Conservation (phyloP, 306 rosid genomes). For the Senna siamea region DNA sequence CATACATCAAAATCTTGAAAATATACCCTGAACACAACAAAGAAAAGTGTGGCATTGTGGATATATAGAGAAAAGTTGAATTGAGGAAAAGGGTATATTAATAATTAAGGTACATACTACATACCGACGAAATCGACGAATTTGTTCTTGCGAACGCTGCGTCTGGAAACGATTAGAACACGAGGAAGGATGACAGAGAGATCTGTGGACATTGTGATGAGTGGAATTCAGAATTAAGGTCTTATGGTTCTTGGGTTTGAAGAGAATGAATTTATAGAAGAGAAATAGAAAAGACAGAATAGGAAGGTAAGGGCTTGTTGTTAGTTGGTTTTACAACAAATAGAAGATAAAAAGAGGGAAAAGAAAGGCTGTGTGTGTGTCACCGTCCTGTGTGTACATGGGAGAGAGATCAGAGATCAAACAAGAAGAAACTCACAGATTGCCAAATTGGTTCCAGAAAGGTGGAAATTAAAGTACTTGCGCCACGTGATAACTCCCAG, state of each 20-base stretch:
- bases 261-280: not conserved
- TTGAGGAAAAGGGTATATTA: too few relatives aligned
- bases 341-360: not conserved
- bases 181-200: conserved; percentile 86
- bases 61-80: too few relatives aligned
- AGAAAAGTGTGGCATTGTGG: too few relatives aligned
- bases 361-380: not conserved
- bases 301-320: not conserved
- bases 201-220: conserved; percentile 67
- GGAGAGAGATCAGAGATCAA: not conserved
- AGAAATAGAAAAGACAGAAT: not conserved
- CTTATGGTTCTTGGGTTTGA: too few relatives aligned
- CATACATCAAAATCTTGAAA: too few relatives aligned
- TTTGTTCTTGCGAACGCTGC: conserved; percentile 91
- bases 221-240: too few relatives aligned
- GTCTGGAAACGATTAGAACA: conserved; percentile 92
- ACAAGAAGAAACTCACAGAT: too few relatives aligned
- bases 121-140: conserved; percentile 93
- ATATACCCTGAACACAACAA: too few relatives aligned
- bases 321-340: not conserved
- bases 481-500: too few relatives aligned
- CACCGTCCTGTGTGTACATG: not conserved
- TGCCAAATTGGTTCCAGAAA: too few relatives aligned
- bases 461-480: too few relatives aligned
- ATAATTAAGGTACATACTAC: too few relatives aligned